These are phyloP conservation scores for Trichoderma sp. DNA, from an alignment of 2,329 filamentous ascomycete species.

Conservation along the genomic window DNA sequence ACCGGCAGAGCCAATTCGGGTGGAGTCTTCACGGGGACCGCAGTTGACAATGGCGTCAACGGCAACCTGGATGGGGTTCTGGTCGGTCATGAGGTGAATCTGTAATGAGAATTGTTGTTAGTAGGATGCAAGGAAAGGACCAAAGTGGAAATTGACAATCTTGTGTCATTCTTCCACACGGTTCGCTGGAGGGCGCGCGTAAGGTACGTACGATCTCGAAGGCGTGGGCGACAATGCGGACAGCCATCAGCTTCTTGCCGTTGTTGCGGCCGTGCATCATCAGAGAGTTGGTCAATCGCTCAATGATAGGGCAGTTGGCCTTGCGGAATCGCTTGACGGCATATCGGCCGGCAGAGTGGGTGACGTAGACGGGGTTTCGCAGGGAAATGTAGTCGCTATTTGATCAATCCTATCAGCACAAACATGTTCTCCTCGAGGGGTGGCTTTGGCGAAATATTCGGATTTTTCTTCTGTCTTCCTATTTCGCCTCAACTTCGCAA, in stretches of 20 bases:
- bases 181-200: neutral
- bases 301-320: constrained; percentile 99
- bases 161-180: neutral
- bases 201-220: constrained; percentile 92
- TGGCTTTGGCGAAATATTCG: neutral
- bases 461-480: constrained; percentile 10
- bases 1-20: constrained; percentile 98
- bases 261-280: constrained; percentile 99
- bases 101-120: constrained; percentile 47
- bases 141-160: neutral
- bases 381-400: constrained; percentile 99
- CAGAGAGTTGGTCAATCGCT: constrained; percentile 99
- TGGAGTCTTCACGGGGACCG: constrained; percentile 99
- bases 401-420: constrained; percentile 42
- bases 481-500: constrained; percentile 16
- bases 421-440: constrained; percentile 4
- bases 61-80: constrained; percentile 99
- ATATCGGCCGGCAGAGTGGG: constrained; percentile 98
- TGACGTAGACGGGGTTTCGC: constrained; percentile 97
- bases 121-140: constrained; percentile 12
- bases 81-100: constrained; percentile 99
- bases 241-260: constrained; percentile 99
- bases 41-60: constrained; percentile 99
- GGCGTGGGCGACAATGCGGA: constrained; percentile 97
- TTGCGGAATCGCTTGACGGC: constrained; percentile 99